phyloP scores from a whole-genome alignment of 768 basidiomycete species.

The Pisolithus tinctorius region DNA sequence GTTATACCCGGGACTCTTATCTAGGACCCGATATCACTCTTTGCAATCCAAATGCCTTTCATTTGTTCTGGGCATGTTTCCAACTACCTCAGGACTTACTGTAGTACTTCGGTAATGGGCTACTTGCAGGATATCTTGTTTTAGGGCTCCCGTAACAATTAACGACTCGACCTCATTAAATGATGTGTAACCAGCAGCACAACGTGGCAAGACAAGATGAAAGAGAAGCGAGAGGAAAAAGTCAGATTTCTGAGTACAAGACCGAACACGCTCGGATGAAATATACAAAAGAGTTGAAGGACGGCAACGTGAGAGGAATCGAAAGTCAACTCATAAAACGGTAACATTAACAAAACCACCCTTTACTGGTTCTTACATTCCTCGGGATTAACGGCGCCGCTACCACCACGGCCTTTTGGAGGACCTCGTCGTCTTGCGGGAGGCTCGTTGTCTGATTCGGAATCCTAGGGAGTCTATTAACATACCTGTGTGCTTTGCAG shows the following conservation, averaged over 20 bases:
- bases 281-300: slow-evolving; percentile 8
- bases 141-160: background rate
- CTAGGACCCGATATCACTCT: no score
- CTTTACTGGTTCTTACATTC: slow-evolving; percentile 89
- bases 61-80: no score
- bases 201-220: slow-evolving; percentile 6
- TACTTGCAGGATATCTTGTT: background rate
- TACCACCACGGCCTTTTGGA: slow-evolving; percentile 49
- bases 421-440: slow-evolving; percentile 53
- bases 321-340: slow-evolving; percentile 11
- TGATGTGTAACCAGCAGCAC: slow-evolving; percentile 11
- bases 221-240: slow-evolving; percentile 1
- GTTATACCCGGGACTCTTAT: no score
- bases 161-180: slow-evolving; percentile 17
- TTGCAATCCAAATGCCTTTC: no score
- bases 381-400: slow-evolving; percentile 51
- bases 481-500: slow-evolving; percentile 10
- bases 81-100: no score
- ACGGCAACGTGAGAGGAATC: slow-evolving; percentile 8
- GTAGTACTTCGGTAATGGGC: no score
- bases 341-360: slow-evolving; percentile 11
- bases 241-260: background rate
- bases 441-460: slow-evolving; percentile 60
- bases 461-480: slow-evolving; percentile 39
- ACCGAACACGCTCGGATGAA: background rate